Percentiles rank a stretch among this genome's conserved stretches.
phyloP scores from a whole-genome alignment of 768 basidiomycete species.

The Lactifluus hygrophoroides region DNA sequence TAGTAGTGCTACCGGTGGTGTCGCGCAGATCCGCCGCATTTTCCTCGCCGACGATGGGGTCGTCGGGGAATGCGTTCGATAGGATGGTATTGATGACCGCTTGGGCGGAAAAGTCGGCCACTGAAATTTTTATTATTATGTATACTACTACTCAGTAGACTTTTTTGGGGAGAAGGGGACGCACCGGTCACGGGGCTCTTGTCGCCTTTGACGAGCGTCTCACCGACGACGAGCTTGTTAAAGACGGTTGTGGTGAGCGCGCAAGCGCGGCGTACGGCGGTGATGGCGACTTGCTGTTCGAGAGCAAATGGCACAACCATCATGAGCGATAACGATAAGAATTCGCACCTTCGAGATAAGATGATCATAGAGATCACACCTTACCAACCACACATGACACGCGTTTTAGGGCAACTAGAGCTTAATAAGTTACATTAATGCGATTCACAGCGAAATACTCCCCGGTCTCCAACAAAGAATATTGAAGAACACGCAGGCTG shows the following conservation, averaged over 20 bases:
- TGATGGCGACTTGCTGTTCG: conserved; percentile 77
- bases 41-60: conserved; percentile 92
- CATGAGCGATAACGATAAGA: no score
- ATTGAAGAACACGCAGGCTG: background rate
- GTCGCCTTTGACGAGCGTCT: conserved; percentile 85
- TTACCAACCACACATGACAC: no score
- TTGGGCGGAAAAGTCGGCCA: conserved; percentile 91
- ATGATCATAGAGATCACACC: no score
- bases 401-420: no score
- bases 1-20: no score
- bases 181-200: conserved; percentile 61
- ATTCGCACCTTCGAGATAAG: no score
- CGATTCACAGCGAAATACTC: background rate
- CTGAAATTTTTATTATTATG: no score
- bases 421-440: no score
- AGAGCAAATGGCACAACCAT: conserved; percentile 45
- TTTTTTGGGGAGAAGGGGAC: no score
- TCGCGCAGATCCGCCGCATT: conserved; percentile 76
- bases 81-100: conserved; percentile 85
- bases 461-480: background rate
- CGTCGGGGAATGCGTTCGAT: conserved; percentile 64
- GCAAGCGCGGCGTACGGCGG: conserved; percentile 84
- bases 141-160: no score
- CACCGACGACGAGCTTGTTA: conserved; percentile 72
- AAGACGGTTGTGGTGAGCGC: conserved; percentile 79